Base-by-base conservation (phyloP, 176 grass and related monocot species). In the Triticum monococcum region DNA sequence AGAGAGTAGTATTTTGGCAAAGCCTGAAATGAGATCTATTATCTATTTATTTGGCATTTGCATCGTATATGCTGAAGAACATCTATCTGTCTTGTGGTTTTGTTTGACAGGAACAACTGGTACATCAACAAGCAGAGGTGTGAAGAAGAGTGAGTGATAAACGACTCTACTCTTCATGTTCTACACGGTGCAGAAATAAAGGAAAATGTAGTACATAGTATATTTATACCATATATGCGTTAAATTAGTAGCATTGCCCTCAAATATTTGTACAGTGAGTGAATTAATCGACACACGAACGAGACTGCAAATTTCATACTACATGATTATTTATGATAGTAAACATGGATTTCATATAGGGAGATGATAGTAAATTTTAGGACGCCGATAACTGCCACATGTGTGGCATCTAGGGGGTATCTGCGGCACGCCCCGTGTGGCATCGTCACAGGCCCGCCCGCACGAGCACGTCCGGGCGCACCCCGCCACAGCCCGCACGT, bases 31-130 rank as follows among this genome's bases (percentile, higher is more conserved):
- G 2, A 17, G 17, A 52, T 52, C 1, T 26, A 0, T 13, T 13
- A 45, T 45, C 11, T 3, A 16, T 50, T 7, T 50, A 2, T 23
- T 1, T 70, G 7, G 33, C 22, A 41, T 23, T 41, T 13, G 37
- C 1, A 43, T 23, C 23, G 9, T 12, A 12, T 5, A 24, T 13
- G 43, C 4, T 76, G 24, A 76, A 18, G 8, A 11, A 76, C 16
- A 25, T 1, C 7, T 57, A 18, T 76, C 13, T 76, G 1, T 14
- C 17, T 52, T 52, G 43, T 75, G 25, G 17, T 28, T 52, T 75
- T 16, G 16, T 52, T 52, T 52, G 40, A 54, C 73, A 76, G 73
- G 73, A 76, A 76, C 73, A 76, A 76, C 45, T 76, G 73, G 73
- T 25, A 50, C 73, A 24, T 30, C 25, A 62, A 9, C 45, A 76